These are phyloP conservation scores for Biscogniauxia marginata DNA, from an alignment of 2,329 filamentous ascomycete genomes.

Conservation along the genomic window DNA sequence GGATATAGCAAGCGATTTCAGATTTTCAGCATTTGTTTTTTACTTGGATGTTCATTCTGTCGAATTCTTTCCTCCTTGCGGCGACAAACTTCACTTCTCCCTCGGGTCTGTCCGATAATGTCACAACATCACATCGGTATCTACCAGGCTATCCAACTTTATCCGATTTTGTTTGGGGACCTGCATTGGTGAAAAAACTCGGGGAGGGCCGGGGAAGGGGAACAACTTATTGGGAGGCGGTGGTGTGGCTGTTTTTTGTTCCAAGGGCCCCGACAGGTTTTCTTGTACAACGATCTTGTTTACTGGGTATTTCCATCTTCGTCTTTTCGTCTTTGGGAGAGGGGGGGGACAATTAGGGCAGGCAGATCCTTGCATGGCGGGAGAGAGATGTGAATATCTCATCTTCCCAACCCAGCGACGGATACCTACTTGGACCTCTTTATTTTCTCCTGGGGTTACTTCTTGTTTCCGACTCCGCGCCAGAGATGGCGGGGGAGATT, in stretches of 20 bases:
- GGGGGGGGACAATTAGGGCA: constrained; percentile 11
- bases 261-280: not conserved
- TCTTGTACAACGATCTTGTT: constrained; percentile 1
- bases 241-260: not conserved
- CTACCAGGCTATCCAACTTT: not conserved
- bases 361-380: constrained; percentile 23
- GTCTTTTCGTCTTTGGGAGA: constrained; percentile 21
- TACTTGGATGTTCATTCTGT: constrained; percentile 30
- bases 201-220: not conserved
- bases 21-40: constrained; percentile 36
- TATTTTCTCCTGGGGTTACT: constrained; percentile 14
- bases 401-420: constrained; percentile 13
- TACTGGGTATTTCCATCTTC: constrained; percentile 7
- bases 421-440: constrained; percentile 12
- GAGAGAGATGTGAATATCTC: constrained; percentile 10
- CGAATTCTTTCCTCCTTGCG: constrained; percentile 5
- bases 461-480: constrained; percentile 16
- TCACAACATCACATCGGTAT: not conserved
- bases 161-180: not conserved
- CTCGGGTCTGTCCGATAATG: constrained; percentile 3
- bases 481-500: constrained; percentile 17
- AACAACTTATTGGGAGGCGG: not conserved
- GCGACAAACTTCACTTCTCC: not conserved
- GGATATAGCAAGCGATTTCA: constrained; percentile 35
- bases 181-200: not conserved